These are phyloP conservation scores for Leccinum solheimii DNA, from an alignment of 1,284 basidiomycete species.

Conservation along the genomic window DNA sequence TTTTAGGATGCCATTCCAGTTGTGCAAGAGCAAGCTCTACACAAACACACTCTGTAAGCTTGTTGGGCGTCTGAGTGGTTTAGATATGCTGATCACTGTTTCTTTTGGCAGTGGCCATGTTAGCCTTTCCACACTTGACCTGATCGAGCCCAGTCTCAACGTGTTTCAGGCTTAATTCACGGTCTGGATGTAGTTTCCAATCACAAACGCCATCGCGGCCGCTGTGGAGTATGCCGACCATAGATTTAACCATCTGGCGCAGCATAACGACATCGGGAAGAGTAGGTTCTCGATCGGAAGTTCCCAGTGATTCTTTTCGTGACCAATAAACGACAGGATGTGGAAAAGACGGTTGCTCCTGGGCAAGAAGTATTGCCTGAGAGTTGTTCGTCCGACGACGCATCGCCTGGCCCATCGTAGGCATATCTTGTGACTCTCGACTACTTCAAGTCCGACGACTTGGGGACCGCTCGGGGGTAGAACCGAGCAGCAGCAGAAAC, in stretches of 20 bases:
- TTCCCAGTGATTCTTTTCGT: background rate
- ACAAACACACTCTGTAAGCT: conserved; percentile 20
- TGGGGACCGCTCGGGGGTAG: background rate
- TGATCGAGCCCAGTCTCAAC: background rate
- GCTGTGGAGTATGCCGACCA: conserved; percentile 11
- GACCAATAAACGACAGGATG: conserved; percentile 11
- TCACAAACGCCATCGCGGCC: conserved; percentile 6
- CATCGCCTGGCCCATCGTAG: conserved; percentile 1
- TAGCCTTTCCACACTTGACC: background rate
- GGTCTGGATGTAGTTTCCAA: conserved; percentile 7
- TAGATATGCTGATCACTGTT: background rate
- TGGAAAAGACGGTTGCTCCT: conserved; percentile 2
- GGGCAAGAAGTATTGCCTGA: background rate
- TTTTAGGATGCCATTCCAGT: conserved; percentile 22
- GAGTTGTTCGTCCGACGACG: background rate
- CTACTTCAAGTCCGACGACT: background rate
- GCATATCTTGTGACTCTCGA: background rate
- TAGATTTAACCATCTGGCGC: conserved; percentile 5
- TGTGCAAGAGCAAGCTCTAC: conserved; percentile 43
- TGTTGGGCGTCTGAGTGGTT: background rate
- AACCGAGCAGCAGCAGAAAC: background rate
- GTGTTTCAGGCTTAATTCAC: conserved; percentile 16
- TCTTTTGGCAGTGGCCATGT: conserved; percentile 20
- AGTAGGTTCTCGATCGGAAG: conserved; percentile 5
- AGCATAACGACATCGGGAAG: conserved; percentile 34